Conservation (phyloP, 202 grass and related monocot species). For the Zizania palustris region DNA sequence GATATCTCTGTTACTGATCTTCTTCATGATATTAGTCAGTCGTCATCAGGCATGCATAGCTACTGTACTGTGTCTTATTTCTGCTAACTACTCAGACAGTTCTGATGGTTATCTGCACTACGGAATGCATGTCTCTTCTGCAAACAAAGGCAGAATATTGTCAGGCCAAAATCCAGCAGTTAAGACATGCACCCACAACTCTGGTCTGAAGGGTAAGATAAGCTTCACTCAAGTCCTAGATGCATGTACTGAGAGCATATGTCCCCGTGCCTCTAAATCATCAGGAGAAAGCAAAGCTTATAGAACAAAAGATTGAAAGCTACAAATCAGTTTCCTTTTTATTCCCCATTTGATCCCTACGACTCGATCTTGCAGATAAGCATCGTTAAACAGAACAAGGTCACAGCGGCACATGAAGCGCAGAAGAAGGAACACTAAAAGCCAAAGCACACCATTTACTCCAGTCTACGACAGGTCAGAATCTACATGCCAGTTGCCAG, state of each 20-base stretch:
- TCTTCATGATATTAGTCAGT: neutral
- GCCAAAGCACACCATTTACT: constrained; percentile 30
- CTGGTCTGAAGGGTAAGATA: neutral
- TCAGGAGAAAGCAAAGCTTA: constrained; percentile 14
- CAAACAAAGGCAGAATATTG: neutral
- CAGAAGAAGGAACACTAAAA: constrained; percentile 41
- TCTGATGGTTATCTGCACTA: neutral
- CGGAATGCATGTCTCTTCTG: neutral
- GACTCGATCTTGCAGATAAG: constrained; percentile 25
- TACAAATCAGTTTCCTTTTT: constrained; percentile 41
- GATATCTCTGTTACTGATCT: neutral
- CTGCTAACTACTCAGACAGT: neutral
- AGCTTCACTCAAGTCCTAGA: constrained; percentile 32
- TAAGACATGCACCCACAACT: neutral
- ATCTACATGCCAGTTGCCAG: constrained; percentile 32
- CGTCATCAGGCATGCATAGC: neutral
- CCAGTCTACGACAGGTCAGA: constrained; percentile 31
- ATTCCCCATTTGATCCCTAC: neutral
- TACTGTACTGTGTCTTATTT: neutral
- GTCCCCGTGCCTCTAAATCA: neutral
- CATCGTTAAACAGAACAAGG: constrained; percentile 17
- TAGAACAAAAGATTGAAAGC: constrained; percentile 46
- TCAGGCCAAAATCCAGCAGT: neutral
- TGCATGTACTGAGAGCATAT: neutral
- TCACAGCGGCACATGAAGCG: constrained; percentile 36